phyloP scores from a whole-genome alignment of 2,329 filamentous ascomycete species.

The Tolypocladium sp. region DNA sequence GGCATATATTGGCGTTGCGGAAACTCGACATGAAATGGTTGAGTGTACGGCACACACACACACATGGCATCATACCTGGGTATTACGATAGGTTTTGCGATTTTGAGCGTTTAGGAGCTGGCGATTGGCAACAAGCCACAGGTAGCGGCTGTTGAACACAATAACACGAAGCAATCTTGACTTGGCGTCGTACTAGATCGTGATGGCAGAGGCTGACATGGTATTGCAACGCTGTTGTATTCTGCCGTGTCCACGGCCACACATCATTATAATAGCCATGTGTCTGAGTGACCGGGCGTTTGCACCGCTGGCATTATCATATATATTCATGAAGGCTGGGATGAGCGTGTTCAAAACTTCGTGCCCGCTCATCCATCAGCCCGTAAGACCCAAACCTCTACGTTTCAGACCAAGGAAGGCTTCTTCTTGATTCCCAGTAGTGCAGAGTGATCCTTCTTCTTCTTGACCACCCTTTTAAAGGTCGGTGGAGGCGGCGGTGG shows the following conservation, averaged over 20 bases:
- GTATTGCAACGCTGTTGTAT: not conserved
- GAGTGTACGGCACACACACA: not conserved
- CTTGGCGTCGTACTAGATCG: not conserved
- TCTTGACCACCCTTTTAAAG: slow-evolving; percentile 70
- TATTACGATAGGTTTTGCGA: not conserved
- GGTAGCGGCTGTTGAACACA: not conserved
- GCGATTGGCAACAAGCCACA: not conserved
- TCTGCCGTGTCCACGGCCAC: not conserved
- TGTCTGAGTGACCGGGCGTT: not conserved
- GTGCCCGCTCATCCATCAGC: not conserved
- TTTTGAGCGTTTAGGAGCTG: not conserved
- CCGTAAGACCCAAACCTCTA: not conserved
- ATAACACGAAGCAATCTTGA: not conserved
- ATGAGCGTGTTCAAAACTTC: not conserved
- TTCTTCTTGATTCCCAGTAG: slow-evolving; percentile 85
- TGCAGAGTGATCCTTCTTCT: slow-evolving; percentile 74
- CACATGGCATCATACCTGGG: not conserved
- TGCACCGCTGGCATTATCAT: not conserved
- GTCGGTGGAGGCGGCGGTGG: slow-evolving; percentile 34
- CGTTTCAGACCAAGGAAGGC: slow-evolving; percentile 40
- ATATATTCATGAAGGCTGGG: not conserved
- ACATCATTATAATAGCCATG: not conserved
- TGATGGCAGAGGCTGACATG: not conserved
- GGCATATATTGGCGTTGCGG: not conserved
- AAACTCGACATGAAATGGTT: not conserved